Conservation (phyloP, 2,329 filamentous ascomycete genomes). For the Arthrobotrys conoides region DNA sequence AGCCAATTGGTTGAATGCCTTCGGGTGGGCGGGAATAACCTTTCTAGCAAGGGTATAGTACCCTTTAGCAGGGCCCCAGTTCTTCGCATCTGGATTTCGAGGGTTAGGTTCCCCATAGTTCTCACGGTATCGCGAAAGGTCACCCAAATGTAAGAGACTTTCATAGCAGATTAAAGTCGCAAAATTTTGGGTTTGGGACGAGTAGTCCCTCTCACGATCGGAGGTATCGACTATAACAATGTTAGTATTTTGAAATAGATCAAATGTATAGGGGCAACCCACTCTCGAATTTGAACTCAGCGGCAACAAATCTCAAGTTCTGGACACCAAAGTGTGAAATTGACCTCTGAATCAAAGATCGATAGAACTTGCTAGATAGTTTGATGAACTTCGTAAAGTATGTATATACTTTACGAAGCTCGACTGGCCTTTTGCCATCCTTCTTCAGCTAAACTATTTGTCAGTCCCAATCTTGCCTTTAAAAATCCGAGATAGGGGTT, state of each 20-base stretch:
- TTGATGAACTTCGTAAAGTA: slow-evolving; percentile 88
- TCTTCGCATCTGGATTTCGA: slow-evolving; percentile 68
- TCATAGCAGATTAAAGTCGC: slow-evolving; percentile 83
- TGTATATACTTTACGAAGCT: slow-evolving; percentile 83
- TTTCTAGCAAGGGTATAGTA: slow-evolving; percentile 88
- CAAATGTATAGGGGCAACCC: slow-evolving; percentile 62
- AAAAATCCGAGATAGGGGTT: not conserved
- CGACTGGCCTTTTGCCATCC: slow-evolving; percentile 71
- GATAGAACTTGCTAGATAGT: slow-evolving; percentile 86
- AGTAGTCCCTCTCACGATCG: slow-evolving; percentile 67
- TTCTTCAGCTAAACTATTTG: slow-evolving; percentile 21
- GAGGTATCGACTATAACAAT: slow-evolving; percentile 66
- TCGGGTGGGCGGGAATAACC: slow-evolving; percentile 82
- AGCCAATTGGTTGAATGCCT: slow-evolving; percentile 89
- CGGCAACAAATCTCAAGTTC: slow-evolving; percentile 74
- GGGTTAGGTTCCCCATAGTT: slow-evolving; percentile 69
- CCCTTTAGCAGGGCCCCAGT: slow-evolving; percentile 83
- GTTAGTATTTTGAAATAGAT: slow-evolving; percentile 29
- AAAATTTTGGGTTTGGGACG: slow-evolving; percentile 69
- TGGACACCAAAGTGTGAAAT: slow-evolving; percentile 72
- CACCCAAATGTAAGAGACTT: slow-evolving; percentile 87
- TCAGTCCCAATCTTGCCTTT: not conserved
- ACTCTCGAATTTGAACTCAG: slow-evolving; percentile 70
- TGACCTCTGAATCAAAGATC: slow-evolving; percentile 62
- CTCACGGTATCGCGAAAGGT: slow-evolving; percentile 90